A percentile compares a stretch with the other conserved stretches of the same genome.
Conservation (phyloP, 371 early-diverging fungal genomes). For the Apophysomyces trapeziformis region DNA sequence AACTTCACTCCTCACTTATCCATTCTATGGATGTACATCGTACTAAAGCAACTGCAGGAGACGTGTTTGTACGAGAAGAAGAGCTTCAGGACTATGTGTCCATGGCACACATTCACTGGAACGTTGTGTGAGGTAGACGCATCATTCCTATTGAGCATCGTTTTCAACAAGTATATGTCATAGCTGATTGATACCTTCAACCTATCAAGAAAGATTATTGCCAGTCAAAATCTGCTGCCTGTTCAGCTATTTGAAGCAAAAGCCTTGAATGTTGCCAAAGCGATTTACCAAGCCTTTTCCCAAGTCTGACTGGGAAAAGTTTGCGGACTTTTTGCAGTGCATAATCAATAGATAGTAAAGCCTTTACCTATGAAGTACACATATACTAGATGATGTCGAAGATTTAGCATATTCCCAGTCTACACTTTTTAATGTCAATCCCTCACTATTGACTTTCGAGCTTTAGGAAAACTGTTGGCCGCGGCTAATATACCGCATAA, state of each 20-base stretch:
- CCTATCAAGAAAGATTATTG: neutral
- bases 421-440: neutral
- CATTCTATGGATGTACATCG: constrained; percentile 2
- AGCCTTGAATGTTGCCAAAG: neutral
- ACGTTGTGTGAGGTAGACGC: neutral
- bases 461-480: neutral
- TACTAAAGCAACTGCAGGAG: neutral
- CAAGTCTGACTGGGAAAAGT: neutral
- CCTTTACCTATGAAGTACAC: constrained; percentile 15
- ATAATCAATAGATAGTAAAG: neutral
- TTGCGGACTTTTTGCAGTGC: neutral
- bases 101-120: neutral
- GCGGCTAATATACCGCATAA: neutral
- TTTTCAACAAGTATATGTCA: neutral
- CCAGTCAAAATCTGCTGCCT: neutral
- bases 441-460: neutral
- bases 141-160: neutral
- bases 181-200: neutral
- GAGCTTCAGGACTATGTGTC: neutral
- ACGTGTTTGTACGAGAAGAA: neutral
- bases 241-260: constrained; percentile 6
- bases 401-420: constrained; percentile 4
- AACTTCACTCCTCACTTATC: neutral
- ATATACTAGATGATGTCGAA: constrained; percentile 1
- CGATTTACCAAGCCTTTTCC: neutral